Evolutionary conservation across 192 early-diverging fungal species (phyloP).

Genomic region (Geosiphon pyriformis): DNA sequence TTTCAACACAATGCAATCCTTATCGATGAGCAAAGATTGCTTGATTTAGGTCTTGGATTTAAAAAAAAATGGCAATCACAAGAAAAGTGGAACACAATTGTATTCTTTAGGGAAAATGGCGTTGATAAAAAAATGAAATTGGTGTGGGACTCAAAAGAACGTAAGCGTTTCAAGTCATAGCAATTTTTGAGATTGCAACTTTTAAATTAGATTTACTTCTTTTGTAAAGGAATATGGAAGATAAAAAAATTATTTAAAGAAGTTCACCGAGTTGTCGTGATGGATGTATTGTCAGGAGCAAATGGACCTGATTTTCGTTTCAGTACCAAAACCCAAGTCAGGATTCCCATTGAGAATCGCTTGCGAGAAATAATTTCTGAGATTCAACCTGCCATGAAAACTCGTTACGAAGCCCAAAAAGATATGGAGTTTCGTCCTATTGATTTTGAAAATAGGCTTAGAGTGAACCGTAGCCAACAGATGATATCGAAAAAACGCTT

Average conservation of each 20-base stretch:
- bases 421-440: neutral
- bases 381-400: neutral
- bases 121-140: slow-evolving; percentile 1
- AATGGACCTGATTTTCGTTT: slow-evolving; percentile 11
- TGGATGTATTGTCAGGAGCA: neutral
- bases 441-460: neutral
- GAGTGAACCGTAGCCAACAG: neutral
- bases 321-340: neutral
- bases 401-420: neutral
- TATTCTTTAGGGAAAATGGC: neutral
- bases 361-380: neutral
- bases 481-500: neutral
- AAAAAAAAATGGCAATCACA: neutral
- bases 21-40: neutral
- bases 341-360: slow-evolving; percentile 1
- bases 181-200: no score
- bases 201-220: no score
- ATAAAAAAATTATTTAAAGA: neutral
- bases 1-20: neutral
- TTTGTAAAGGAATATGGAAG: slow-evolving; percentile 3
- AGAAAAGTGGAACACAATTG: neutral
- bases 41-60: neutral
- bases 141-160: neutral
- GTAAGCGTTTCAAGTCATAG: neutral
- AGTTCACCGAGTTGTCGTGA: neutral